Evolutionary conservation across 345 rosid genomes (phyloP).

Genomic region (Hibiscus syriacus): DNA sequence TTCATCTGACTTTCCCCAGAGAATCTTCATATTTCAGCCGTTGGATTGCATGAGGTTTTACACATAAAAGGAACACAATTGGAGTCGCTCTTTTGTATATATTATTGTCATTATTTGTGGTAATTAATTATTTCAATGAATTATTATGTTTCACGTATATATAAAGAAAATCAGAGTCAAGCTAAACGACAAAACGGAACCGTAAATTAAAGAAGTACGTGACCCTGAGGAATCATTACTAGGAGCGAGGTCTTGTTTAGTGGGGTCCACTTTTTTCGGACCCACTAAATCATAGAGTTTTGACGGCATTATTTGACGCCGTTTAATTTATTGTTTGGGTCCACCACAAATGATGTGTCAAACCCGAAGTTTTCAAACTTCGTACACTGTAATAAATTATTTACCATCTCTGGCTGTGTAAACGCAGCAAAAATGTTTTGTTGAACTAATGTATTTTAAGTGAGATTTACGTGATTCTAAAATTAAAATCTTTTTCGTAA

Average conservation of each 20-base stretch:
- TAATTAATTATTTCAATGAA: too few species aligned
- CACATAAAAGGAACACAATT: too few species aligned
- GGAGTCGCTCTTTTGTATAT: too few species aligned
- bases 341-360: neutral
- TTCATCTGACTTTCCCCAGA: too few species aligned
- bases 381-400: neutral
- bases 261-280: neutral
- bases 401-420: neutral
- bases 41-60: too few species aligned
- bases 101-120: too few species aligned
- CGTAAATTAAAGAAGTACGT: conserved; percentile 7
- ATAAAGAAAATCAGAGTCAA: conserved; percentile 5
- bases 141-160: too few species aligned
- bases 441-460: neutral
- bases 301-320: conserved; percentile 3
- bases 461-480: neutral
- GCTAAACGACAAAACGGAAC: conserved; percentile 16
- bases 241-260: too few species aligned
- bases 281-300: conserved; percentile 11
- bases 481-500: neutral
- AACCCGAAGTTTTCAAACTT: neutral
- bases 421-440: neutral
- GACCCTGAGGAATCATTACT: too few species aligned
- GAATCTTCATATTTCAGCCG: too few species aligned
- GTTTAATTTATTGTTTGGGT: neutral